Evolutionary conservation across 2,329 filamentous ascomycete genomes (phyloP), one percentile per base, ranked within the genome.

Genomic region (Calonectria pseudoreteaudii): DNA sequence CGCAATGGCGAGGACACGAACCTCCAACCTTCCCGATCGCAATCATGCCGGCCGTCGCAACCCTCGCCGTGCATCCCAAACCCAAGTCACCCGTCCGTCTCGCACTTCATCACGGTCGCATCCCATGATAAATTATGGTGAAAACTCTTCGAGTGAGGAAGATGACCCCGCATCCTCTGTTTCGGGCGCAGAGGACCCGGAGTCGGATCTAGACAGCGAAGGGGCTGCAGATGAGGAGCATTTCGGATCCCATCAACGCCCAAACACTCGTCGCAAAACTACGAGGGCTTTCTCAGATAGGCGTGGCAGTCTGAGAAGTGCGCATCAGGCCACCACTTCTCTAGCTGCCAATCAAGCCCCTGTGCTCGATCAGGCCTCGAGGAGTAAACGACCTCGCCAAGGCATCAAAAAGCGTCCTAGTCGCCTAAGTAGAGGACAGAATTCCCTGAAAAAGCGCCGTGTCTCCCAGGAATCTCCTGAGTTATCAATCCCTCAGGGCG

Each of bases 1-100:
- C 58, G 68, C 65, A 26, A 84, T 84, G 82, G 80, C 80, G 49
- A 76, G 79, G 41, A 83, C 80, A 44, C 78, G 81, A 74, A 80
- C 77, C 66, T 75, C 76, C 66, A 72, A 75, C 50, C 73, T 74
- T 50, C 60, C 71, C 50, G 34, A 60, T 26, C 41, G 56, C 41
- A 69, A 70, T 31, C 66, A 56, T 68, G 58, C 74, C 26, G 65
- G 74, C 68, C 76, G 75, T 75, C 80, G 79, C 73, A 81, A 82
- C 49, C 71, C 75, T 34, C 74, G 74, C n/a, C 79, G 75, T 67
- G 38, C 74, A 30, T 74, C 77, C 26, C 77, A 71, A 47, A 65
- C 62, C 13, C 66, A 73, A 28, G 30, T 52, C 44, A 64, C 70
- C 23, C 69, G 68, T 26, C 50, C 73, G 16, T 66, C 71, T 53